Evolutionary conservation across 2,329 filamentous ascomycete genomes (phyloP).

Genomic region (Neophaeococcomyces aloes): DNA sequence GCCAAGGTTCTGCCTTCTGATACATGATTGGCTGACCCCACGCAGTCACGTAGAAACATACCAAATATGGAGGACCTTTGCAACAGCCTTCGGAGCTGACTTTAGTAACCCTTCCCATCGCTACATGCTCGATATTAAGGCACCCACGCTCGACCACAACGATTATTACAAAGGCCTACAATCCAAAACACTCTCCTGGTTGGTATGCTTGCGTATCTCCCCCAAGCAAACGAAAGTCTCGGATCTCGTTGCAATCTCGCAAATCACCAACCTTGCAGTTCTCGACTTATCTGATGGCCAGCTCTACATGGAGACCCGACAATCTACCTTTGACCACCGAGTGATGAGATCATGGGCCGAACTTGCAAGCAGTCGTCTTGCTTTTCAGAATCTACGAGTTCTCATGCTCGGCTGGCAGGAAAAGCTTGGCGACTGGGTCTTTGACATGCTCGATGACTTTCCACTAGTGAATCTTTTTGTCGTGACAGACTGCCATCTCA

Average conservation of each 20-base stretch:
- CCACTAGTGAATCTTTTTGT: slow-evolving; percentile 29
- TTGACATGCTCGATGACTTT: slow-evolving; percentile 28
- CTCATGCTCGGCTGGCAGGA: slow-evolving; percentile 28
- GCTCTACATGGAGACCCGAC: slow-evolving; percentile 11
- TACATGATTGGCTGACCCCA: slow-evolving; percentile 2
- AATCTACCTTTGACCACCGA: slow-evolving; percentile 28
- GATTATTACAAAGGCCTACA: slow-evolving; percentile 30
- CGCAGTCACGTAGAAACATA: slow-evolving; percentile 25
- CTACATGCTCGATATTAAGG: slow-evolving; percentile 25
- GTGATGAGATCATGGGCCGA: slow-evolving; percentile 35
- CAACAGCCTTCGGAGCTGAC: slow-evolving; percentile 26
- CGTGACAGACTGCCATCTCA: slow-evolving; percentile 24
- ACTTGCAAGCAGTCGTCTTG: slow-evolving; percentile 22
- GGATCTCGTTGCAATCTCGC: slow-evolving; percentile 31
- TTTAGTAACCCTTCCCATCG: slow-evolving; percentile 25
- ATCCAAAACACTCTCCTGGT: slow-evolving; percentile 27
- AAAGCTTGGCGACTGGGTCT: slow-evolving; percentile 24
- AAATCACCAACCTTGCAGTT: slow-evolving; percentile 31
- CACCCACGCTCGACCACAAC: slow-evolving; percentile 24
- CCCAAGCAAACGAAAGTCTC: slow-evolving; percentile 24
- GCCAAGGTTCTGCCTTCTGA: neutral
- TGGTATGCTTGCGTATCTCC: slow-evolving; percentile 27
- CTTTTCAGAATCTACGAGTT: slow-evolving; percentile 30
- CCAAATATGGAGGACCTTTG: slow-evolving; percentile 36
- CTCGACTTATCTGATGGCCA: slow-evolving; percentile 25